A percentile compares a stretch with the other conserved stretches of the same genome.
phyloP scores from a whole-genome alignment of 169 alveolate species.

The Eimeria sp. region DNA sequence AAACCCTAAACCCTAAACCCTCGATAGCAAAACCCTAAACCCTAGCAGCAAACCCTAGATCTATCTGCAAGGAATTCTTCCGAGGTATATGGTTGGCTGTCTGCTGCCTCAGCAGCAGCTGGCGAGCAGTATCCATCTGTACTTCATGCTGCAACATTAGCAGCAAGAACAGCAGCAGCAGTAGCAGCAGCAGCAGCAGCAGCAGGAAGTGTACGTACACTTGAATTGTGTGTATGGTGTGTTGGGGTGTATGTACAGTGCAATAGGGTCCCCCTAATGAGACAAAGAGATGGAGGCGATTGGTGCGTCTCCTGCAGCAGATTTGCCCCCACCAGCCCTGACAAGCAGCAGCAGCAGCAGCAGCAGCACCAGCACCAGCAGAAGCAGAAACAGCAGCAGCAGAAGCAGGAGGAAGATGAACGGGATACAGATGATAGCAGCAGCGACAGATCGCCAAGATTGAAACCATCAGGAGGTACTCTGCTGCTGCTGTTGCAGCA shows the following conservation, averaged over 20 bases:
- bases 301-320: neutral
- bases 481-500: neutral
- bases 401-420: neutral
- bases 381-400: neutral
- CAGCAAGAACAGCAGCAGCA: neutral
- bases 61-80: too few relatives aligned
- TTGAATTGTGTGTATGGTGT: neutral
- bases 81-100: neutral
- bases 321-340: neutral
- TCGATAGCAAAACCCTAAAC: neutral
- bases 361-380: constrained; percentile 7
- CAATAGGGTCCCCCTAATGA: neutral
- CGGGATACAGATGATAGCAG: constrained; percentile 20
- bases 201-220: neutral
- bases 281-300: neutral
- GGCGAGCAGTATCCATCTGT: neutral
- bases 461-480: neutral
- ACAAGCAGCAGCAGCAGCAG: constrained; percentile 38
- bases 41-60: neutral
- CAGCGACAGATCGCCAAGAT: neutral
- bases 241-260: constrained; percentile 23
- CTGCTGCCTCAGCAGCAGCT: neutral
- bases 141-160: neutral
- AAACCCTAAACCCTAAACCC: constrained; percentile 9
- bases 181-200: neutral